phyloP scores from a whole-genome alignment of 2,329 filamentous ascomycete species.

The Pestalotiopsis sp. region DNA sequence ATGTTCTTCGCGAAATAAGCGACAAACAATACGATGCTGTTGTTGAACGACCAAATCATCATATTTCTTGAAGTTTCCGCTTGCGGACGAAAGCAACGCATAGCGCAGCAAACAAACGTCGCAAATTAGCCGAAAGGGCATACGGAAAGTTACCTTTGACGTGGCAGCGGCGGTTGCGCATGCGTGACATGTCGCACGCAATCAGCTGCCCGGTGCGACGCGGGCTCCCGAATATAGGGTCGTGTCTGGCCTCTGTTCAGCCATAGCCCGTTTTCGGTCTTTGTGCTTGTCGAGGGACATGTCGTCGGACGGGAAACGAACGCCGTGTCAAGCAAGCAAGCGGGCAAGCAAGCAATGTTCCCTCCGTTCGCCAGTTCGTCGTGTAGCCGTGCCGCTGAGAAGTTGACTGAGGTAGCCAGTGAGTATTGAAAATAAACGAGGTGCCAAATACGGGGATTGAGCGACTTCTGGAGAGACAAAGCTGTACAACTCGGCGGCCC shows the following conservation, averaged over 20 bases:
- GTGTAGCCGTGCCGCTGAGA: too few species aligned
- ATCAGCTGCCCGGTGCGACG: neutral
- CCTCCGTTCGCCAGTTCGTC: neutral
- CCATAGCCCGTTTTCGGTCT: neutral
- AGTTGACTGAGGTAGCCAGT: neutral
- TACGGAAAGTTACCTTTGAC: constrained; percentile 1
- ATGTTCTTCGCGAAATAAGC: neutral
- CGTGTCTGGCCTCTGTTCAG: neutral
- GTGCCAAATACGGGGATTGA: neutral
- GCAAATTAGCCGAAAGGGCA: neutral
- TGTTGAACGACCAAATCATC: neutral
- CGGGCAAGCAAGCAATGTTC: neutral
- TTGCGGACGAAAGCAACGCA: neutral
- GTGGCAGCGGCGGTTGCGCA: neutral
- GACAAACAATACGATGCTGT: neutral
- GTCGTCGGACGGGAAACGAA: neutral
- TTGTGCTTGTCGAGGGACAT: neutral
- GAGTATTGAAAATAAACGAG: neutral
- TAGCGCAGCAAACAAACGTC: neutral
- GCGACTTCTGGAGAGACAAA: neutral
- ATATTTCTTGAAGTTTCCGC: neutral
- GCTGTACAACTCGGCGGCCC: neutral
- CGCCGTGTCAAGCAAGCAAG: neutral
- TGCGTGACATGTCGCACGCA: neutral
- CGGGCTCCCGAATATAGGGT: neutral